Evolutionary conservation across 2,329 filamentous ascomycete species (phyloP).

Genomic region (Colletotrichum sp.): DNA sequence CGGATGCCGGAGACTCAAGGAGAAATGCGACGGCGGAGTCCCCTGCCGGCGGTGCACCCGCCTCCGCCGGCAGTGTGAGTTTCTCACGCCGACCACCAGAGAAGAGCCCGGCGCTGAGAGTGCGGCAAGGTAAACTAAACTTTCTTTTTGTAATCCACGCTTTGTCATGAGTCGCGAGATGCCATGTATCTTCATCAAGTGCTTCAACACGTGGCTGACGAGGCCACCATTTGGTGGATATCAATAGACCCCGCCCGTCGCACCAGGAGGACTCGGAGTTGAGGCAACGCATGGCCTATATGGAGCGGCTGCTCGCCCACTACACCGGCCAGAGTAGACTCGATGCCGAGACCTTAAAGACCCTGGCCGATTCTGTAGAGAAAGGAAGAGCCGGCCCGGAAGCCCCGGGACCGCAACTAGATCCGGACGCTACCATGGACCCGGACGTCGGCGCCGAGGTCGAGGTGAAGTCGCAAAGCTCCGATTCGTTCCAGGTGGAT

Average conservation of each 20-base stretch:
- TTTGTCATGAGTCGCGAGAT: background rate
- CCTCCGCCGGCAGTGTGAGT: slow-evolving; percentile 55
- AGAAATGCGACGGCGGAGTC: slow-evolving; percentile 61
- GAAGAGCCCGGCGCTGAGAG: slow-evolving; percentile 26
- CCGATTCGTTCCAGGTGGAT: slow-evolving; percentile 13
- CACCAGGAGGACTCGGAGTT: slow-evolving; percentile 20
- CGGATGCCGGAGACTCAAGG: slow-evolving; percentile 58
- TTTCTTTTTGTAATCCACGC: background rate
- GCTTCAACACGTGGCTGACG: slow-evolving; percentile 15
- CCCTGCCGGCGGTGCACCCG: slow-evolving; percentile 58
- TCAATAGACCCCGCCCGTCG: background rate
- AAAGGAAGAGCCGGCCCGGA: slow-evolving; percentile 25
- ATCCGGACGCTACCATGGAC: background rate
- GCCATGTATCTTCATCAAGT: background rate
- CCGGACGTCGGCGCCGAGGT: background rate
- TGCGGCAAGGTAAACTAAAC: background rate
- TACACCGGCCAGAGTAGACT: slow-evolving; percentile 49
- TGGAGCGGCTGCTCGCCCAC: slow-evolving; percentile 54
- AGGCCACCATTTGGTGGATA: background rate
- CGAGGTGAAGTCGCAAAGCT: slow-evolving; percentile 9
- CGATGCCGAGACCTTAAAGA: slow-evolving; percentile 44
- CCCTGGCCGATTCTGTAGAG: slow-evolving; percentile 46
- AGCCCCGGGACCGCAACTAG: background rate
- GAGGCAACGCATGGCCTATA: slow-evolving; percentile 27
- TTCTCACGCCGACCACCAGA: slow-evolving; percentile 39